These are phyloP conservation scores for Cladosporium colombiae DNA, from an alignment of 2,329 filamentous ascomycete genomes.

Conservation along the genomic window DNA sequence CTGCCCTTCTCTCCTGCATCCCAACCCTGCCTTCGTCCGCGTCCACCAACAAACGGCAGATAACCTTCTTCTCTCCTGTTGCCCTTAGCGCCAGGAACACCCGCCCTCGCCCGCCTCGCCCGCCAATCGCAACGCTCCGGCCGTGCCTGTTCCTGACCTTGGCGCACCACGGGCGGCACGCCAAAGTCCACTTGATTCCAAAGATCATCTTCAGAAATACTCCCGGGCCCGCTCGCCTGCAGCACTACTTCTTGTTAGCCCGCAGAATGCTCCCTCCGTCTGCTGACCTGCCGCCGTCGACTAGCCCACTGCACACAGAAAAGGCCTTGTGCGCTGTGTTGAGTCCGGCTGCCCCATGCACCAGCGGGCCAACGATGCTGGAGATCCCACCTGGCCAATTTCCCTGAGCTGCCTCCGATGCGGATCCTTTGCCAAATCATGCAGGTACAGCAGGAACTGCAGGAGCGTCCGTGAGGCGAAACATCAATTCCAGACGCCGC, in stretches of 20 bases:
- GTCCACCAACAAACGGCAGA: neutral
- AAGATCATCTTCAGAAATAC: conserved; percentile 17
- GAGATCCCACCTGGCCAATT: conserved; percentile 17
- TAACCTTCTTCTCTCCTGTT: conserved; percentile 1
- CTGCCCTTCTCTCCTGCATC: neutral
- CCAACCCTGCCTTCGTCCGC: neutral
- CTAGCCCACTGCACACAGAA: neutral
- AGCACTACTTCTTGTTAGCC: neutral
- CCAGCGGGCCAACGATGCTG: neutral
- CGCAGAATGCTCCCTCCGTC: neutral
- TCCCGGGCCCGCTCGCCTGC: conserved; percentile 11
- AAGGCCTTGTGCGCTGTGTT: neutral
- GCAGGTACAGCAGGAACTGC: neutral
- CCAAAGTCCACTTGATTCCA: neutral
- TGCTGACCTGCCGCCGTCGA: conserved; percentile 11
- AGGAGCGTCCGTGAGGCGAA: conserved; percentile 16
- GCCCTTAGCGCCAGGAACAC: conserved; percentile 19
- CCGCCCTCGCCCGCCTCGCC: conserved; percentile 7
- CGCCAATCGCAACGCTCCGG: conserved; percentile 9
- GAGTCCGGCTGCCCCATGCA: conserved; percentile 1
- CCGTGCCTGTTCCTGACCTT: conserved; percentile 6
- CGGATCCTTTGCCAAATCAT: conserved; percentile 12
- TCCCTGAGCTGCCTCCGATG: neutral
- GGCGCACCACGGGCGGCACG: neutral
- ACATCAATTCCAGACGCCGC: conserved; percentile 16